phyloP scores from a whole-genome alignment of 208 protist genomes.

The Crithidia sp. region DNA sequence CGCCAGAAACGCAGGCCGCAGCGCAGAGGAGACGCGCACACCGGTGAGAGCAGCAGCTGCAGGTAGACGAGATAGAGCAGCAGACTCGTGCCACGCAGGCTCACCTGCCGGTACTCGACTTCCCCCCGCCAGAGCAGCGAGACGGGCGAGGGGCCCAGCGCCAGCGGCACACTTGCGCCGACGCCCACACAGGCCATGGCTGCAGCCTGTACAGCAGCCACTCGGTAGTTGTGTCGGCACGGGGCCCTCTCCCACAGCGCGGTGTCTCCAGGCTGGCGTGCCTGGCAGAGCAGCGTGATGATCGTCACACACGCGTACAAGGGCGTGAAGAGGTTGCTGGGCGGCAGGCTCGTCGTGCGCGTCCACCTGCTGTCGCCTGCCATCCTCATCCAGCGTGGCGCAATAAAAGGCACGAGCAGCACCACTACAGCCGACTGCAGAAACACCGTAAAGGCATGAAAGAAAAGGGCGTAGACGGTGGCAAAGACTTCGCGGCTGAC shows the following conservation, averaged over 20 bases:
- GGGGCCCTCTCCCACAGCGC: slow-evolving; percentile 3
- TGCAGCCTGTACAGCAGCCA: not conserved
- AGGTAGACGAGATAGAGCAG: slow-evolving; percentile 11
- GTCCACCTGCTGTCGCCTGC: no score
- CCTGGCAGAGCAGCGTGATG: slow-evolving; percentile 4
- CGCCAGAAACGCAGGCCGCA: slow-evolving; percentile 17
- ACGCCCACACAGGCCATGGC: slow-evolving; percentile 1
- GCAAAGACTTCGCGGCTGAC: slow-evolving; percentile 22
- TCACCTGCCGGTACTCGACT: not conserved
- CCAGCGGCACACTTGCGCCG: not conserved
- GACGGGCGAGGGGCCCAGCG: slow-evolving; percentile 8
- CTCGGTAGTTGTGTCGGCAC: slow-evolving; percentile 3
- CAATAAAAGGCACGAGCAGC: not conserved
- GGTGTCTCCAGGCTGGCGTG: not conserved
- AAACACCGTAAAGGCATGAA: not conserved
- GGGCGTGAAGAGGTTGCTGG: not conserved
- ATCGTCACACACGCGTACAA: not conserved
- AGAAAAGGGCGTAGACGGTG: slow-evolving; percentile 18
- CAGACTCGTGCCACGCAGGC: not conserved
- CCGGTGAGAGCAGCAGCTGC: slow-evolving; percentile 12
- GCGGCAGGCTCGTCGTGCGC: not conserved
- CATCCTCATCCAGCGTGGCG: not conserved
- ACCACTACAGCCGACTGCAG: slow-evolving; percentile 27
- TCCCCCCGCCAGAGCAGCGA: not conserved
- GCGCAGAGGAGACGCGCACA: slow-evolving; percentile 26